Evolutionary conservation across 2,329 filamentous ascomycete species (phyloP).

Genomic region (Cladosporium sp.): DNA sequence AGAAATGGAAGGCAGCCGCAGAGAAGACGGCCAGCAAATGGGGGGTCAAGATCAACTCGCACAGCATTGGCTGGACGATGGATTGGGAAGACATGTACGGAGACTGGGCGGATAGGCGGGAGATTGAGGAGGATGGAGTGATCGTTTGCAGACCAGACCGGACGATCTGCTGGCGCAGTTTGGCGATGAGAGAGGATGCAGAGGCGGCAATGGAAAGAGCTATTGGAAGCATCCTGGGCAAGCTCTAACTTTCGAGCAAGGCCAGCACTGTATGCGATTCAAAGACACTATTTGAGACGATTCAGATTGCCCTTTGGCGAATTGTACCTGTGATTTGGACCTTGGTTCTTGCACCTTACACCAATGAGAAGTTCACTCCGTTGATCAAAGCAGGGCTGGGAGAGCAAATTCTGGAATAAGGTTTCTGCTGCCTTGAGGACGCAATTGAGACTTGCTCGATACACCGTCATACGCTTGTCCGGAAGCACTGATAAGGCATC

Average conservation of each 20-base stretch:
- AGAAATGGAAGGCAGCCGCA: conserved; percentile 49
- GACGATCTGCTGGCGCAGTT: conserved; percentile 51
- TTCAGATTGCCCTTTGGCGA: too few species aligned
- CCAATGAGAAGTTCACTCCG: too few species aligned
- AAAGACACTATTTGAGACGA: too few species aligned
- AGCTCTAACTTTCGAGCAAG: background rate
- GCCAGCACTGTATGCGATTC: background rate
- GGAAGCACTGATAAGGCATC: too few species aligned
- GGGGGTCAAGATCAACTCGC: conserved; percentile 43
- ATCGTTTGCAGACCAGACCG: conserved; percentile 55
- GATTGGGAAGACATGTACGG: conserved; percentile 59
- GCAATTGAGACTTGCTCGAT: too few species aligned
- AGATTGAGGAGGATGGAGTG: conserved; percentile 52
- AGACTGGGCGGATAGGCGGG: conserved; percentile 51
- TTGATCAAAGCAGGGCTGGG: too few species aligned
- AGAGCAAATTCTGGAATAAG: too few species aligned
- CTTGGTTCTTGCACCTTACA: too few species aligned
- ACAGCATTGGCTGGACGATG: conserved; percentile 51
- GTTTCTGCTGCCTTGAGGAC: too few species aligned
- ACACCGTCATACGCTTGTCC: too few species aligned
- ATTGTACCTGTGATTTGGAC: too few species aligned
- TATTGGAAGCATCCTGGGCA: conserved; percentile 23
- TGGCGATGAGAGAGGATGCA: conserved; percentile 17
- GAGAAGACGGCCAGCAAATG: conserved; percentile 32
- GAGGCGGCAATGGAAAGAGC: conserved; percentile 22